Base-by-base conservation (phyloP, 164 flowering plant species). In the Cinnamomum chago region DNA sequence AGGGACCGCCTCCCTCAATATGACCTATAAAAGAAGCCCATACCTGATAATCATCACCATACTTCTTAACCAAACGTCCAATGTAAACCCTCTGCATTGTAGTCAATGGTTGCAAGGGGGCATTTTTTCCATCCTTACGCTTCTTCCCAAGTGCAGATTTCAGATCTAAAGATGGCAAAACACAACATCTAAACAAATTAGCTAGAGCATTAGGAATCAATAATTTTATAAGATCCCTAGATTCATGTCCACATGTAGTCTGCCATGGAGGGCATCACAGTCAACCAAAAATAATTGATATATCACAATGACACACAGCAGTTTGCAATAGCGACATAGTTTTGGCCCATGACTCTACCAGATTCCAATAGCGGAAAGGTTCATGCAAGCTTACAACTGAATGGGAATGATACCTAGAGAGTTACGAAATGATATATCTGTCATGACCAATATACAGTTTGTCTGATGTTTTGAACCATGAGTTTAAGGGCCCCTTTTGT, bases 1-100 rank as follows among this genome's bases (percentile, higher is more conserved):
- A 27, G 73, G n/a, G 58, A 13, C 35, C 52, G 17, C 27, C 35
- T 33, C 7, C 5, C 58, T 58, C 7, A 23, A 50, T 30, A 30
- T 3, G 22, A 30, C 6, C 20, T 30, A 12, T 18, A 15, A 17
- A 5, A 2, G 33, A 18, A 15, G 12, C 20, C 1, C 52, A 17
- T 80, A 92, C 99, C 95, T 93, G 83, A 76, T 89, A 91, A 74
- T 90, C 86, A 81, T 93, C 93, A 70, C 95, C 97, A 78, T 95
- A 83, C 78, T 90, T 88, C 80, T 90, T 90, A 62, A 93, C 74
- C 22, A 95, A 83, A 58, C 79, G 85, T 55, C 85, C 28, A 2
- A 95, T 60, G 75, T 93, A 85, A 77, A 80, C 70, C 2, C 96
- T 90, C 58, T 93, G 99, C 65, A 89, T 85, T 25, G 85, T 52